phyloP scores from a whole-genome alignment of 2,329 filamentous ascomycete genomes.

The Oidium heveae region DNA sequence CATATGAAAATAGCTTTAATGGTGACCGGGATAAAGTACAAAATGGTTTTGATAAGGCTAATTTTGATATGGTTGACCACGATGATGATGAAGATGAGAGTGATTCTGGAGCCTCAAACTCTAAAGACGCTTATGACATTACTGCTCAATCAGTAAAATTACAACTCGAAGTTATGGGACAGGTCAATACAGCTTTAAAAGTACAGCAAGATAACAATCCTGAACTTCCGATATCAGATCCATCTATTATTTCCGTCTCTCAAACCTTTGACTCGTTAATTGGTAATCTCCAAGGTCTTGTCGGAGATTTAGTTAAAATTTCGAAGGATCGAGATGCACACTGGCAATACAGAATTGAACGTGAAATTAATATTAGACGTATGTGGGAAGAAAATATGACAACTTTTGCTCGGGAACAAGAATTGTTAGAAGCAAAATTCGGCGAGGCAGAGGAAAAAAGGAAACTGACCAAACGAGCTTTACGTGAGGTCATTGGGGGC shows the following conservation, averaged over 20 bases:
- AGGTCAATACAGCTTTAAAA: conserved; percentile 63
- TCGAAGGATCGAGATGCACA: conserved; percentile 84
- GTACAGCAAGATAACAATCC: conserved; percentile 46
- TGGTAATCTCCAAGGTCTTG: conserved; percentile 57
- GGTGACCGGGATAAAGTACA: conserved; percentile 14
- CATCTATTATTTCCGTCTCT: conserved; percentile 51
- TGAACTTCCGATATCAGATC: conserved; percentile 46
- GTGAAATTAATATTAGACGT: conserved; percentile 70
- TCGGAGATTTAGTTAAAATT: conserved; percentile 74
- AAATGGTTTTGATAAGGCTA: conserved; percentile 6
- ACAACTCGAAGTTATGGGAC: conserved; percentile 71
- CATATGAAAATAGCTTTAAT: conserved; percentile 28
- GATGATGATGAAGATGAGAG: conserved; percentile 63
- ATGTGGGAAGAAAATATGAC: conserved; percentile 99
- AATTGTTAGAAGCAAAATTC: conserved; percentile 65
- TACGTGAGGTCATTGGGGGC: conserved; percentile 57
- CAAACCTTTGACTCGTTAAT: conserved; percentile 75
- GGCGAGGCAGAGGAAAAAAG: conserved; percentile 79
- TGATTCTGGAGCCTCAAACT: conserved; percentile 47
- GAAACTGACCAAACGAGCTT: conserved; percentile 65
- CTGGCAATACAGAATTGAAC: conserved; percentile 86
- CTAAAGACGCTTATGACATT: conserved; percentile 88
- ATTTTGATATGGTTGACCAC: conserved; percentile 13
- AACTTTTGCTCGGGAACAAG: conserved; percentile 80
- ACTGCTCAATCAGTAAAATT: conserved; percentile 85